A percentile compares a stretch with the other conserved stretches of the same genome.
Conservation (phyloP, 768 basidiomycete genomes). For the Auricularia sp. region DNA sequence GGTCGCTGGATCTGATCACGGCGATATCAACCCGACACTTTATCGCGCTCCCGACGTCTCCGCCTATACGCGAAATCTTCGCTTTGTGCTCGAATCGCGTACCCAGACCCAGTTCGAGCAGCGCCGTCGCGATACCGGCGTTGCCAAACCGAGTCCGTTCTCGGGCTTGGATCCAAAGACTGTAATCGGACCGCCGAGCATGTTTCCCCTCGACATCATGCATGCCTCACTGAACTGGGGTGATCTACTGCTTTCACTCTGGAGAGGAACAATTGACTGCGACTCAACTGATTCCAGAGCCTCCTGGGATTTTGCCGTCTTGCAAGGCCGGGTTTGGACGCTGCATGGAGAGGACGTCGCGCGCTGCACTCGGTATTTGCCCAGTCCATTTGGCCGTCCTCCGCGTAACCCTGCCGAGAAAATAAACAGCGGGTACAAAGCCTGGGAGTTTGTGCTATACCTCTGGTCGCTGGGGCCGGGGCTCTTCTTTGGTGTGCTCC, state of each 20-base stretch:
- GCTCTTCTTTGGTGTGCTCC: constrained; percentile 21
- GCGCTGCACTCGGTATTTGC: constrained; percentile 22
- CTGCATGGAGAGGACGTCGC: constrained; percentile 26
- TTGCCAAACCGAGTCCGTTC: constrained; percentile 4
- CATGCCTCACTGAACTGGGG: constrained; percentile 16
- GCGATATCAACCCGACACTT: background rate
- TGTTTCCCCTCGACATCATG: constrained; percentile 8
- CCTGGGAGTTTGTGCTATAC: constrained; percentile 16
- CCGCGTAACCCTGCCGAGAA: constrained; percentile 33
- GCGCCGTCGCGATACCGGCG: background rate
- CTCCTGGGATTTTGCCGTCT: constrained; percentile 24
- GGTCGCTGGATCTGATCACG: constrained; percentile 1
- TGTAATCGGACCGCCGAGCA: constrained; percentile 6
- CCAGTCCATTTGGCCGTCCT: constrained; percentile 30
- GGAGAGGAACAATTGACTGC: constrained; percentile 10
- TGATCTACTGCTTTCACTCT: constrained; percentile 12
- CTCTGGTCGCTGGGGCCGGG: constrained; percentile 24
- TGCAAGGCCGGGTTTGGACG: constrained; percentile 23
- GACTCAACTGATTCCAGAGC: background rate
- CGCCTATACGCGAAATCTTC: background rate
- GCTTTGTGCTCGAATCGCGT: background rate
- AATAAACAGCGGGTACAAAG: constrained; percentile 23
- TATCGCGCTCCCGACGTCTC: background rate
- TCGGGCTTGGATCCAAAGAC: constrained; percentile 7
- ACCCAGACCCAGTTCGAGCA: background rate